Base-by-base conservation (phyloP, 2,329 filamentous ascomycete species). In the Paraphoma chrysanthemicola region DNA sequence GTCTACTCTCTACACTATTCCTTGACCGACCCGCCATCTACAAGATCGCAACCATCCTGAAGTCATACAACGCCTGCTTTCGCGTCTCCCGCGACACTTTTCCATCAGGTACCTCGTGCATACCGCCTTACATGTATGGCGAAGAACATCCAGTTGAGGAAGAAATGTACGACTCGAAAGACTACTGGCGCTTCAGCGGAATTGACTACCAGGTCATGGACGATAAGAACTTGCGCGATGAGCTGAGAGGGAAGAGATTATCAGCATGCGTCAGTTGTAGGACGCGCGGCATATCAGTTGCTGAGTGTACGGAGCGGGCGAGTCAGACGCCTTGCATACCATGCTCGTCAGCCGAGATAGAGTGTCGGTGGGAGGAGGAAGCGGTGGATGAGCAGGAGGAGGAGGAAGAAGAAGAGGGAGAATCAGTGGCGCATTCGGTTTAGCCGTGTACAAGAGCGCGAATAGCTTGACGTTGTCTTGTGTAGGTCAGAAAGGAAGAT, bases 61-160 rank as follows among this genome's bases (percentile, higher is more conserved):
- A 67, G 9, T 65, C 66, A 6, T 61, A 64, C 9, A 64, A 64
- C 30, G 46, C 59, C 2, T 60, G 55, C 8, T 63, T 77, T 9
- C 33, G 63, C 8, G 56, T 75, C 16, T 69, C 67, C 1, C 61
- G 60, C 4, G 62, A 73, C 14, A 55, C 44, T 0, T 76, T 76
- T 33, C 51, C 47, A 0, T 47, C 50, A 3, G 65, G 61, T 0
- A 57, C 46, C 0, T 41, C 59, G 0, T 76, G 62, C 44, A 77
- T 77, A 1, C 72, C 72, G 3, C 74, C 74, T 0, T 77, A 70
- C 44, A 73, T 77, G 71, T 62, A 73, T 17, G 72, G 73, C 10
- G 74, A 77, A 23, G 68, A 73, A 6, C 41, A 58, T 3, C 74
- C 74, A 0, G 51, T 62, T 1, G 71, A 76, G 44, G 57, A 59